Base-by-base conservation (phyloP, 768 basidiomycete species). In the Botryobasidium botryosum region DNA sequence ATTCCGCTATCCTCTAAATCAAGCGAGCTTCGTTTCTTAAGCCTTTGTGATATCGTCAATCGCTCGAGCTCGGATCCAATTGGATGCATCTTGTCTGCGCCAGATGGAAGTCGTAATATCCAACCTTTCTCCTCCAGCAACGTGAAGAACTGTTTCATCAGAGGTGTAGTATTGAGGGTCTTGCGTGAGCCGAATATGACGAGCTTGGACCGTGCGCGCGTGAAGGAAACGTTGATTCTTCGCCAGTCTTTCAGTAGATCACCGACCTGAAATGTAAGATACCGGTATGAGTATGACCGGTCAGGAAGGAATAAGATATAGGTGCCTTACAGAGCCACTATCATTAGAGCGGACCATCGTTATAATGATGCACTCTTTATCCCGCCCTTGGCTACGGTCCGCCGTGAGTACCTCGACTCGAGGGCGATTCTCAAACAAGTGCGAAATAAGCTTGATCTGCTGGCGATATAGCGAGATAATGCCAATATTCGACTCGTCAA, bases 161-260 rank as follows among this genome's bases (percentile, higher is more conserved):
- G 59, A 0, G 74, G 60, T 0, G 72, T 70, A 23, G 59, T 56
- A 33, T 71, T 59, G 7, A 99, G 67, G 1, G 92, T 99, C 54
- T 63, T 71, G 33, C 79, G 69, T 0, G 87, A 91, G 3, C 94
- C 92, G 53, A 99, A 69, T 47, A 99, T 79, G 59, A 96, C 68
- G 2, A 99, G 65, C 63, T 99, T 99, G 27, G 74, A 73, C 44
- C 79, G 75, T 0, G 91, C 92, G 13, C 94, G 79, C 1, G 92
- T 96, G 59, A 97, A 87, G 5, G 88, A 82, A 15, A 99, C 94
- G 56, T 99, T 99, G 69, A 96, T 79, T 27, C 94, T 63, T 29
- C 94, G 70, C 91, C 92, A 96, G 57, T 99, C 94, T 53, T 82
- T 86, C 21, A 97, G 66, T 2, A 99, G 69, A 43, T 96, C 90